phyloP scores from a whole-genome alignment of 306 rosid genomes.

The Boehmeria nivea region DNA sequence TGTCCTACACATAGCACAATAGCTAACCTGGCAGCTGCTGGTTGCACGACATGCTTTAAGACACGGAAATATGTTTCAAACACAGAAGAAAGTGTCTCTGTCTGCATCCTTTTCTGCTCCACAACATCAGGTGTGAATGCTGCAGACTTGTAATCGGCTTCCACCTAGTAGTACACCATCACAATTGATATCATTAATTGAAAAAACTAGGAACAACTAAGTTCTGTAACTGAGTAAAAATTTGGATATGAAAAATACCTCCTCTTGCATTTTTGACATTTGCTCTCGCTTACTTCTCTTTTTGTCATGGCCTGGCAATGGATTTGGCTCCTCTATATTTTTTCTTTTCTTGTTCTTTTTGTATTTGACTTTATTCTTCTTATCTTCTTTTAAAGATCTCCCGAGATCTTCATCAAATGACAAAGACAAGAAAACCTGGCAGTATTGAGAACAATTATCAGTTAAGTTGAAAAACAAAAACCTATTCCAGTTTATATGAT shows the following conservation, averaged over 20 bases:
- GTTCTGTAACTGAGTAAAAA: not conserved
- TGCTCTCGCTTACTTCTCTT: constrained; percentile 61
- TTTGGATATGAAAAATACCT: constrained; percentile 43
- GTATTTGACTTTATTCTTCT: constrained; percentile 46
- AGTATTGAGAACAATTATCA: constrained; percentile 21
- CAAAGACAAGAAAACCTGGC: constrained; percentile 78
- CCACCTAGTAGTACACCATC: constrained; percentile 52
- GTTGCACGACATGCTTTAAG: constrained; percentile 71
- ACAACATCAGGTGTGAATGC: constrained; percentile 59
- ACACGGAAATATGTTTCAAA: constrained; percentile 91
- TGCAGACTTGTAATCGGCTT: constrained; percentile 91
- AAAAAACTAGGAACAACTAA: constrained; percentile 14
- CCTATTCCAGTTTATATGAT: too few species aligned
- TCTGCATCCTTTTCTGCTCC: constrained; percentile 72
- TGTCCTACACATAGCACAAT: not conserved
- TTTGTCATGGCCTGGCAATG: constrained; percentile 52
- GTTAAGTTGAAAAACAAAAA: not conserved
- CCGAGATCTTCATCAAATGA: constrained; percentile 77
- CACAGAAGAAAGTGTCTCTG: constrained; percentile 85
- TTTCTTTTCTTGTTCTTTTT: constrained; percentile 61
- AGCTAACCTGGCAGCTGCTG: constrained; percentile 41
- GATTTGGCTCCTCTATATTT: constrained; percentile 49
- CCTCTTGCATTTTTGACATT: constrained; percentile 64
- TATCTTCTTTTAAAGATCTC: constrained; percentile 48
- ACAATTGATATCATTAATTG: constrained; percentile 5